Conservation (phyloP, 2,329 filamentous ascomycete species). For the Trichoderma cornu-damae region DNA sequence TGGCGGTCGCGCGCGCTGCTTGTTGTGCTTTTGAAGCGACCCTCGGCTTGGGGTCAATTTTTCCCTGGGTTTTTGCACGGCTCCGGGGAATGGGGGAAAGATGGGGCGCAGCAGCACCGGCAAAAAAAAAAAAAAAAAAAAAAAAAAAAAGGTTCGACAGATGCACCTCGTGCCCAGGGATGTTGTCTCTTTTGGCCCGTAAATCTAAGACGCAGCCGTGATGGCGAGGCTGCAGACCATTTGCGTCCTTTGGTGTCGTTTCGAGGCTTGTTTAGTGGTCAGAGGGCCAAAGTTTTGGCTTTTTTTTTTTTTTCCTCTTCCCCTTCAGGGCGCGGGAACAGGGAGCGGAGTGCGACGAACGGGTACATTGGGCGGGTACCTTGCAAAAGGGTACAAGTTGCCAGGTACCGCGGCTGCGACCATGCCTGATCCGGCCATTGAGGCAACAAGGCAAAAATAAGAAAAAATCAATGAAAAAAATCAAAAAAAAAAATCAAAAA, state of each 20-base stretch:
- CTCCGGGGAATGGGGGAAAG: too few relatives aligned
- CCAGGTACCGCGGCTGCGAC: conserved; percentile 17
- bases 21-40: conserved; percentile 12
- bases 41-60: background rate
- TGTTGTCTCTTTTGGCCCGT: background rate
- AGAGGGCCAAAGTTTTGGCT: conserved; percentile 10
- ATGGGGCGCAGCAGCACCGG: background rate
- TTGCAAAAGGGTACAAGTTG: conserved; percentile 1
- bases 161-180: background rate
- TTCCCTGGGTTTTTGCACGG: too few relatives aligned
- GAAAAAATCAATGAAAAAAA: too few relatives aligned
- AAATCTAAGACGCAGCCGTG: background rate
- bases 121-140: too few relatives aligned
- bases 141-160: too few relatives aligned
- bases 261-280: background rate
- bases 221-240: conserved; percentile 1
- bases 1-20: conserved; percentile 22
- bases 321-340: conserved; percentile 10
- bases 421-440: conserved; percentile 27
- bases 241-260: conserved; percentile 8
- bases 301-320: too few relatives aligned
- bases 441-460: conserved; percentile 33
- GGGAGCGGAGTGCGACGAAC: conserved; percentile 4
- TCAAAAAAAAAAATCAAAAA: too few relatives aligned
- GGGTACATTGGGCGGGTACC: conserved; percentile 7